Evolutionary conservation across 202 grass and related monocot genomes (phyloP).

Genomic region (Zizania palustris): DNA sequence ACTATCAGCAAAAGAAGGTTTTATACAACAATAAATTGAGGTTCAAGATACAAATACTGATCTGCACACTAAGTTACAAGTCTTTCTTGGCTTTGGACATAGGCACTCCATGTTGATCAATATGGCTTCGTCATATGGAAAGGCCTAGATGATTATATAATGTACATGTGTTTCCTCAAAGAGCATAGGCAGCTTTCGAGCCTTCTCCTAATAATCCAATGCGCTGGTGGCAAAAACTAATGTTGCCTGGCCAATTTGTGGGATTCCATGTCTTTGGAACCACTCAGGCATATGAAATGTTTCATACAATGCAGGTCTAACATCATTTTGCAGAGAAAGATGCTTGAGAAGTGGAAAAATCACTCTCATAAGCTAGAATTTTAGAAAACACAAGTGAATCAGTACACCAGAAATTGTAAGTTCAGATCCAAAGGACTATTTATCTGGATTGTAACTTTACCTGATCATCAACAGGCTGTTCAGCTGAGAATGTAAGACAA

Average conservation of each 20-base stretch:
- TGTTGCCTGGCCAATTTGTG: conserved; percentile 35
- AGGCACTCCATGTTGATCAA: neutral
- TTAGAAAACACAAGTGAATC: conserved; percentile 26
- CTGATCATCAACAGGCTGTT: conserved; percentile 77
- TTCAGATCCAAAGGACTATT: neutral
- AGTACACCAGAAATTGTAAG: conserved; percentile 14
- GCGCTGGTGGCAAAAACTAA: conserved; percentile 25
- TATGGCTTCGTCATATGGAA: conserved; percentile 10
- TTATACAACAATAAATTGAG: conserved; percentile 32
- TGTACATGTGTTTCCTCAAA: conserved; percentile 40
- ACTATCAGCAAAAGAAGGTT: neutral
- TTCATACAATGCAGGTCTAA: conserved; percentile 65
- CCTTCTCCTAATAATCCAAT: conserved; percentile 37
- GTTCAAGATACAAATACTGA: neutral
- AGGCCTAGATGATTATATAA: conserved; percentile 21
- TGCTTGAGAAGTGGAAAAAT: conserved; percentile 91
- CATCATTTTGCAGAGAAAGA: conserved; percentile 77
- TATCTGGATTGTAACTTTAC: conserved; percentile 38
- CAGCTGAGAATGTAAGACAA: conserved; percentile 74
- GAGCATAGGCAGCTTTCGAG: neutral
- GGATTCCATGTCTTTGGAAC: conserved; percentile 79
- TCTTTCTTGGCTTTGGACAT: neutral
- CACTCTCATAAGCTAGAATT: conserved; percentile 73
- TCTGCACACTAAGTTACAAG: conserved; percentile 28
- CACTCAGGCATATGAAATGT: conserved; percentile 92